Evolutionary conservation across 2,329 filamentous ascomycete species (phyloP).

Genomic region (Botrytis elliptica): DNA sequence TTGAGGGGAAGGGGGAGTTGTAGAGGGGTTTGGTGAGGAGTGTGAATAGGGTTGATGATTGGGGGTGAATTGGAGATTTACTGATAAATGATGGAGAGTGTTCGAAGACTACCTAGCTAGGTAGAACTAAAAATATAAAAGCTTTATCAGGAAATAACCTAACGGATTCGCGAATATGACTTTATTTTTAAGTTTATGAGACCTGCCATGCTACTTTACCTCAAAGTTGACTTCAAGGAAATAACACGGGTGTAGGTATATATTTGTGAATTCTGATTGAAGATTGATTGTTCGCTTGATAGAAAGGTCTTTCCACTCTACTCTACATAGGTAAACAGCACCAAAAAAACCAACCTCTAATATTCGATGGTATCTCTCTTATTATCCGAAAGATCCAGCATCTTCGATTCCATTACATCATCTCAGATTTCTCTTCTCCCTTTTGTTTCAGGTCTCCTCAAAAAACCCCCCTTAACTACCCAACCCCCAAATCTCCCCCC

Average conservation of each 20-base stretch:
- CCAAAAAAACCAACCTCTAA: rapidly evolving
- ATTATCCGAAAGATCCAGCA: neutral
- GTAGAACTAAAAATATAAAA: neutral
- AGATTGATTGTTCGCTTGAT: neutral
- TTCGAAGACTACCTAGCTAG: neutral
- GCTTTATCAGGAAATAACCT: neutral
- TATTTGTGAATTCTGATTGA: neutral
- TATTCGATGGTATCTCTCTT: neutral
- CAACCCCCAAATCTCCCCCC: conserved; percentile 62
- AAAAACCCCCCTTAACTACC: neutral
- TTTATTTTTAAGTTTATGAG: neutral
- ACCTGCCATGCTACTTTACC: neutral
- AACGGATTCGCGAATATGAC: neutral
- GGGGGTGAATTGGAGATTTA: neutral
- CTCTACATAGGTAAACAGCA: neutral
- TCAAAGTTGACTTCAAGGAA: no score
- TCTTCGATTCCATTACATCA: neutral
- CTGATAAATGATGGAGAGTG: neutral
- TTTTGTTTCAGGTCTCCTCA: neutral
- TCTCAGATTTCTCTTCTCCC: neutral
- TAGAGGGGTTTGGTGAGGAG: rapidly evolving
- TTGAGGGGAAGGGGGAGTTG: neutral
- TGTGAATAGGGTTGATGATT: neutral
- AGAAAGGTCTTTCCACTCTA: neutral
- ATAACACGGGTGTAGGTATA: no score